phyloP scores from a whole-genome alignment of 495 filamentous ascomycete genomes.

The Aspergillus incahuasiensis region DNA sequence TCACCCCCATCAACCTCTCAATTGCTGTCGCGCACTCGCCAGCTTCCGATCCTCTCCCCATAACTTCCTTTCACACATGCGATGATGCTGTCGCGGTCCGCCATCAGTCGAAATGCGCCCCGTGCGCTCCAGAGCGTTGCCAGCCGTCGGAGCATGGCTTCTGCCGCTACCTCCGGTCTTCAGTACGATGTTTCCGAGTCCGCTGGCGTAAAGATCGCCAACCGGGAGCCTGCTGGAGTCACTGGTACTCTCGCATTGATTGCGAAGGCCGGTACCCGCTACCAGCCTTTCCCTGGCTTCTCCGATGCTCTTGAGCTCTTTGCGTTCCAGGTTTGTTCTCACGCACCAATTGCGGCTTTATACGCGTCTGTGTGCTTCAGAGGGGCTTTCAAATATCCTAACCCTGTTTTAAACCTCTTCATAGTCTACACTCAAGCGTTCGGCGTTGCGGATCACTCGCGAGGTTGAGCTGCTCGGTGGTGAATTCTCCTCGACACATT shows the following conservation, averaged over 20 bases:
- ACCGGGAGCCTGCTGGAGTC: constrained; percentile 79
- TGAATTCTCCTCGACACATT: constrained; percentile 77
- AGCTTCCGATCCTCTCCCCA: constrained; percentile 31
- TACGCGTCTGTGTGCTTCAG: background rate
- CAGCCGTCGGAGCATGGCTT: constrained; percentile 70
- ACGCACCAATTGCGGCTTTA: constrained; percentile 21
- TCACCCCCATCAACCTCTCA: constrained; percentile 28
- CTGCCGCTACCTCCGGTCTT: constrained; percentile 73
- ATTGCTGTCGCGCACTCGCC: constrained; percentile 40
- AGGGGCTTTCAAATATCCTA: constrained; percentile 2
- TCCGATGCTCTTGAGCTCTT: constrained; percentile 86
- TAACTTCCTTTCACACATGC: constrained; percentile 42
- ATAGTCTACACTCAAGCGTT: constrained; percentile 80
- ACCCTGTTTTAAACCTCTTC: constrained; percentile 13
- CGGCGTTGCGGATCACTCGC: constrained; percentile 84
- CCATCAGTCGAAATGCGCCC: constrained; percentile 71
- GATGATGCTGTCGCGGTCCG: constrained; percentile 81
- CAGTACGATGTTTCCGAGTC: constrained; percentile 84
- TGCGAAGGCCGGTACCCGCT: constrained; percentile 87
- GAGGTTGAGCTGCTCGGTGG: constrained; percentile 92
- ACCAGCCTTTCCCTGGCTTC: constrained; percentile 82
- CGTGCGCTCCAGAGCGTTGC: constrained; percentile 60
- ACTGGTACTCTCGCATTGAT: constrained; percentile 88
- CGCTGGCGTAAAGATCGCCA: constrained; percentile 83
- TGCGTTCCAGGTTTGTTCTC: constrained; percentile 81